Evolutionary conservation across 495 filamentous ascomycete species (phyloP).

Genomic region (Rhizodiscina lignyota): DNA sequence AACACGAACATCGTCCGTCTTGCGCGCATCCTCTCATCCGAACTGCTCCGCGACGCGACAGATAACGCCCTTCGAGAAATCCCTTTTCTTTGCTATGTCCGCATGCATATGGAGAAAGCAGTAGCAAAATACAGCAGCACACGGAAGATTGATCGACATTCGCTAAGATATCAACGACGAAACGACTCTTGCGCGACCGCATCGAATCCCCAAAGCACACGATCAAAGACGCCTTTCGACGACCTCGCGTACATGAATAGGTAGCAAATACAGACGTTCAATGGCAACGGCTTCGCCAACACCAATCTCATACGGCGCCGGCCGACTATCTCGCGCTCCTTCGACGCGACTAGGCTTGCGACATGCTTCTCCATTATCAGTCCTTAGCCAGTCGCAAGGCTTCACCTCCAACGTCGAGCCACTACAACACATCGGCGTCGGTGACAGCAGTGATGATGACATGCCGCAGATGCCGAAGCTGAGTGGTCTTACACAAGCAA

Average conservation of each 20-base stretch:
- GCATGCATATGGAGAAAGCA: no score
- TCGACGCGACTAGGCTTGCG: constrained; percentile 9
- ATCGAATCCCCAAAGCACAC: no score
- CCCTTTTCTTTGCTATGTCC: no score
- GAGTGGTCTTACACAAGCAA: constrained; percentile 21
- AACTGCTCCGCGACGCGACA: no score
- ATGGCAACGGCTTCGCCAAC: constrained; percentile 16
- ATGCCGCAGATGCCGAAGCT: constrained; percentile 19
- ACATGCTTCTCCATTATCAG: constrained; percentile 20
- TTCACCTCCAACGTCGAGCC: constrained; percentile 17
- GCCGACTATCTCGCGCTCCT: constrained; percentile 7
- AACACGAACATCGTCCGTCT: no score
- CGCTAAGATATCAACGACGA: no score
- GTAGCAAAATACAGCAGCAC: no score
- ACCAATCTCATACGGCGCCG: constrained; percentile 8
- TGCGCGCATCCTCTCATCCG: no score
- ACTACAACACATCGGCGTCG: constrained; percentile 19
- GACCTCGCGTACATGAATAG: not conserved
- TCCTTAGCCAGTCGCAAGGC: constrained; percentile 15
- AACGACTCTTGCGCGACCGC: no score
- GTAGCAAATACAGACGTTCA: not conserved
- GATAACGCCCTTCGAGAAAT: no score
- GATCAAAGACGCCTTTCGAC: no score
- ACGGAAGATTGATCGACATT: no score
- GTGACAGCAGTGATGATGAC: constrained; percentile 25